Base-by-base conservation (phyloP, 768 basidiomycete genomes). In the Boletus subcaerulescens region DNA sequence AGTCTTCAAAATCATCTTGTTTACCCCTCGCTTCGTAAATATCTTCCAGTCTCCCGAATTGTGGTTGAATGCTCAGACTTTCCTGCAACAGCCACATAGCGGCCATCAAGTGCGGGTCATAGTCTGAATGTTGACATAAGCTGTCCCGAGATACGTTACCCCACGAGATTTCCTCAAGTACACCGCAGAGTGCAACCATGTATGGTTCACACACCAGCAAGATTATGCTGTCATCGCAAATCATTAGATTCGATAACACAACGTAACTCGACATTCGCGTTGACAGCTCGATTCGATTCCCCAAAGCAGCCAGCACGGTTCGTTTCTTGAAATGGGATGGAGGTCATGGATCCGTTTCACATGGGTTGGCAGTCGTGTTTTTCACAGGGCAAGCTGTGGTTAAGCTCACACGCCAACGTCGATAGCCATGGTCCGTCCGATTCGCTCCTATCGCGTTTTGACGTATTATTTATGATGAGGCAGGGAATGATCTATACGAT, bases 381-480 rank as follows among this genome's bases (percentile, higher is more conserved):
- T 12, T 41, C 17, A 1, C 15, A 40, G 35, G 50, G 43, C 54
- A 36, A 42, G 45, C 45, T 52, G 55, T 59, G 24, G 45, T 36
- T 24, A 53, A 49, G 54, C 56, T 45, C 55, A 6, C 53, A 35
- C 31, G 45, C 65, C 64, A 63, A 54, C 20, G 11, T 38, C 7
- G 4, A 54, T 42, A 48, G 55, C 33, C 38, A 53, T 49, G 55
- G 43, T 46, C 29, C 11, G 9, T n/a, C 52, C 24, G 31, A 38
- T 20, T 10, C 11, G 14, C 7, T 24, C 31, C 43, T 26, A 40
- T 43, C 45, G 29, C n/a, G 7, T 50, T 35, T 11, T 45, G 56
- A 38, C 13, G 38, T 36, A 4, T 31, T 39, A 22, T 47, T 45
- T 41, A 13, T n/a, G 11, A 7, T n/a, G 11, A 29, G 18, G 24